Evolutionary conservation across 176 grass and related monocot species (phyloP), one percentile per base, ranked within the genome.

Genomic region (Tuctoria greenei): DNA sequence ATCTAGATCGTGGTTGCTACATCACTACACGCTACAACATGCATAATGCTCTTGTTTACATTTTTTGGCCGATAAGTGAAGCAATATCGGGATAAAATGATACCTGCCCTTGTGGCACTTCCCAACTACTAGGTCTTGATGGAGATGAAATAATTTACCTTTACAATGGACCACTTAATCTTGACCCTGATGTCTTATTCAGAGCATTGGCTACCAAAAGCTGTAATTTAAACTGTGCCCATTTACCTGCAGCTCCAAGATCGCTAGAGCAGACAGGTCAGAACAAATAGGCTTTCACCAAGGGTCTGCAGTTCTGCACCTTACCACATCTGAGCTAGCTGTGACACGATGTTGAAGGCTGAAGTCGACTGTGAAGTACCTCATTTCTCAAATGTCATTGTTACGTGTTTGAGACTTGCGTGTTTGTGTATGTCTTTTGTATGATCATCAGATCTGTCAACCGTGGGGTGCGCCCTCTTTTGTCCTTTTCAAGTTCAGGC

Each of bases 241-340:
- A 49, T 75, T 16, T 76, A 23, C 49, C 47, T 84, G 76, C 86
- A 84, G 86, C 81, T 56, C 86, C 86, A 47, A 80, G 81, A 80
- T 64, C 46, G n/a, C 42, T 84, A 15, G 81, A 84, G 70, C 86
- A 76, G 47, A 70, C 81, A 84, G 70, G 81, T 31, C 81, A 88
- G 76, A 88, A 26, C 76, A 80, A 79, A 59, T 80, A 71, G 75
- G 26, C 35, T 65, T 65, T 35, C 38, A 62, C 44, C 38, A 23
- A 39, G 4, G 0, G 0, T 39, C 81, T 23, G 38, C 16, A 36
- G 0, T 0, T 39, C 81, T 23, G 38, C 16, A 36, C 2, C 17
- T 38, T 8, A 8, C 5, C 8, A 47, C 20, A 55, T 37, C 62
- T 64, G 52, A 83, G 54, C 63, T 78, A 78, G 67, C 35, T 12